Base-by-base conservation (phyloP, 805 yeast genomes). In the Komagataella phaffii region DNA sequence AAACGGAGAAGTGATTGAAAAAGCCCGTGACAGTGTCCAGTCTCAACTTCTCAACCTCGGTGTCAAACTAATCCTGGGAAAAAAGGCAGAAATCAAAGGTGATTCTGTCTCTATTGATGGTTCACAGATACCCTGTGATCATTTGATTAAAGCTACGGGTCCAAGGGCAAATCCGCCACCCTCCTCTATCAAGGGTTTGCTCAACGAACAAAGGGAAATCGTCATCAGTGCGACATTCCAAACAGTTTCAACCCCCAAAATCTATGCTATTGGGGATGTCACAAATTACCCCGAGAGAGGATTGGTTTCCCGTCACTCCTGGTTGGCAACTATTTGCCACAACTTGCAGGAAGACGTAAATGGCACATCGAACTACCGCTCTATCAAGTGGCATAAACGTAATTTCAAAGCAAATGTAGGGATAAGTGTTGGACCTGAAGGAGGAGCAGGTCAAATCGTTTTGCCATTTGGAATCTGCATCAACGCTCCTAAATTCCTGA, bases 191-290 rank as follows among this genome's bases (percentile, higher is more conserved):
- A 3, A 49, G 6, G 47, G 47, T 21, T 46, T 57, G 44, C 48
- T 51, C 18, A 55, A 57, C 48, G 49, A 43, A n/a, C 48, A 46
- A 8, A 54, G 52, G 10, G 55, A 55, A 44, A 45, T 57, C 14
- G 47, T 50, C 6, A 57, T 62, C 10, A 44, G 56, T 7, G 56
- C 57, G 6, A 58, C 61, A 1, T 61, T 63, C 50, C 62, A 59
- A 50, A 55, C 58, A 1, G 45, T 24, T 14, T 58, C 55, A 2
- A 49, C 50, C 17, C 14, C 55, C 0, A 52, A 43, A 44, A 55
- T 66, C 3, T 67, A 66, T 52, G 65, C 69, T 2, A 57, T 66
- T 50, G 72, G 71, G 8, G 71, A 68, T 54, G 61, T 61, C n/a
- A 51, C 55, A 12, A 57, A 59, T 51, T 58, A 55, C 52, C 52